Base-by-base conservation (phyloP, 495 filamentous ascomycete genomes). In the Peziza echinospora region DNA sequence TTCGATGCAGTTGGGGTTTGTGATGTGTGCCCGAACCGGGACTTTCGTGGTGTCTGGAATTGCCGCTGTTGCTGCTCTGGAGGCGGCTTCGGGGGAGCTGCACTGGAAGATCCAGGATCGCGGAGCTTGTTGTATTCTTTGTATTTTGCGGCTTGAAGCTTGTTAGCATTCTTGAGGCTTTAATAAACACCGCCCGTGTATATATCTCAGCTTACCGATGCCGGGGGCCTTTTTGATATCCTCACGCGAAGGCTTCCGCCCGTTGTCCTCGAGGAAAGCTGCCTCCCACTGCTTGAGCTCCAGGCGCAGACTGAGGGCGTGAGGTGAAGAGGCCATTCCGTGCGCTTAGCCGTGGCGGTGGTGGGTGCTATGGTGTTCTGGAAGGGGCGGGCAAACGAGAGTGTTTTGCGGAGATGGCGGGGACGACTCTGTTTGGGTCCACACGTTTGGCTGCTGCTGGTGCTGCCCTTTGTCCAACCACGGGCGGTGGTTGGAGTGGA, bases 261-360 rank as follows among this genome's bases (percentile, higher is more conserved):
- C 85, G 56, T 93, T 71, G 1, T 65, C 63, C 19, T 64, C 63
- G 1, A 81, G 72, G 66, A 89, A 94, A 5, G 71, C 64, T 53
- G 71, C 73, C 62, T 97, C 87, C 78, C 84, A 97, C 57, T 68
- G 62, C 61, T 94, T 97, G 24, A 97, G 64, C 50, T 92, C 81
- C 8, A 66, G 64, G 3, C 83, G 77, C 21, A 93, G 62, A 24
- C 3, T 37, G 13, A 13, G 30, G 1, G 30, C 1, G 19, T 37
- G 19, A 11, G 13, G 13, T 3, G 1, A 13, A 17, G 6, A 37
- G 30, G 30, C 30, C 30, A 37, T 37, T n/a, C n/a, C n/a, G n/a
- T n/a, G n/a, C n/a, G n/a, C n/a, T n/a, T n/a, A n/a, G n/a, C n/a
- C n/a, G n/a, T n/a, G n/a, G n/a, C n/a, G n/a, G n/a, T n/a, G n/a